Base-by-base conservation (phyloP, 192 early-diverging fungal genomes). In the Dispira parvispora region DNA sequence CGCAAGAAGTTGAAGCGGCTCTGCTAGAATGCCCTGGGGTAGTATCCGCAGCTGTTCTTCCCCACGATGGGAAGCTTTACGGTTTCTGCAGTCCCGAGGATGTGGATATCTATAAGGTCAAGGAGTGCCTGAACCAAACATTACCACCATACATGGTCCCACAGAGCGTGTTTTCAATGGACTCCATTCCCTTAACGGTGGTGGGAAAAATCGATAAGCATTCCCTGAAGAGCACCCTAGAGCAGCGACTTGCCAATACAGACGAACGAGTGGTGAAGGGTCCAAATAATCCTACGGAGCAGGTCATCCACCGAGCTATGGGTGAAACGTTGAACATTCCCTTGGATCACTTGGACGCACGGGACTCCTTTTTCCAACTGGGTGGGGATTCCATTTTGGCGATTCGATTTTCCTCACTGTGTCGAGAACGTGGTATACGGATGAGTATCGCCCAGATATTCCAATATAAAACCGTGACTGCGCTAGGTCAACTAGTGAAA, bases 91-190 rank as follows among this genome's bases (percentile, higher is more conserved):
- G 32, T 38, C 32, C 32, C 1, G 32, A 38, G 6, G 6, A 38
- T 6, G 32, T n/a, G 50, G 50, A 20, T 26, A 52, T 52, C 13
- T 11, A 9, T 26, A 52, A n/a, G 11, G 18, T 52, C 0, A 49
- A 16, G 4, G 21, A n/a, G 21, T 52, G 11, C 13, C n/a, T 44
- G 6, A n/a, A 20, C n/a, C 26, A 43, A n/a, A 4, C 10, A 2
- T 60, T 61, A 25, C 58, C 58, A 14, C 0, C 42, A 8, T 61
- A 61, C 43, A 61, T 61, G 58, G 58, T 61, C 2, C 58, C 58
- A 2, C 8, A 16, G 18, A 10, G 8, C n/a, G 45, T 61, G 11
- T n/a, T 44, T 10, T 5, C 43, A 18, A 6, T 44, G 13, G 16
- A 12, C 0, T 6, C 18, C 4, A 3, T 61, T 5, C 58, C 32